These are phyloP conservation scores for Nicotiana noctiflora DNA, from an alignment of 257 asterid genomes.

Conservation along the genomic window DNA sequence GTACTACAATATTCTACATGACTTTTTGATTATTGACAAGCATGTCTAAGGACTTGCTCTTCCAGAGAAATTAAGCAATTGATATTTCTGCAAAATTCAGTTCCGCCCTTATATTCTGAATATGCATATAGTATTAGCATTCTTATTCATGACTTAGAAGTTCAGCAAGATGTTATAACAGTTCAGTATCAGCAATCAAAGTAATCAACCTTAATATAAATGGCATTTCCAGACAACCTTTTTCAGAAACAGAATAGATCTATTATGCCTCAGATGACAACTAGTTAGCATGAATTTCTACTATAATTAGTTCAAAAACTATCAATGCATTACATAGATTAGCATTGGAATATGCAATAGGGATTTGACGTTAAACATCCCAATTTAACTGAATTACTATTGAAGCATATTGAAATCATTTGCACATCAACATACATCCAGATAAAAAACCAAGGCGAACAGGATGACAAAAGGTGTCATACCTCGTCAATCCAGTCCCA, in stretches of 20 bases:
- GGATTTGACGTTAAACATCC: not conserved
- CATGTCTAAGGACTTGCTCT: not conserved
- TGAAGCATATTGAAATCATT: not conserved
- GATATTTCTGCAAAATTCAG: not conserved
- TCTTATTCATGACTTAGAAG: not conserved
- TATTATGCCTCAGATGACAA: not conserved
- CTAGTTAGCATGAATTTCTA: not conserved
- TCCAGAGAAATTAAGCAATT: not conserved
- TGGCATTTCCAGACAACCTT: not conserved
- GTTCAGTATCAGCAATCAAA: not conserved
- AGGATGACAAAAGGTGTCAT: not conserved
- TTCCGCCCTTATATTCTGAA: not conserved
- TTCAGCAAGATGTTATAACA: not conserved
- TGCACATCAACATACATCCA: not conserved
- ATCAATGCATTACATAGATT: not conserved
- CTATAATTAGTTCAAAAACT: not conserved
- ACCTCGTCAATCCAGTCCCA: constrained; percentile 72
- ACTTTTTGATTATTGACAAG: not conserved
- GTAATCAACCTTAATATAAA: not conserved
- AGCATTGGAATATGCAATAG: not conserved
- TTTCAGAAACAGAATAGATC: not conserved
- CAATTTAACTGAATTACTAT: not conserved
- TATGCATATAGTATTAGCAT: not conserved
- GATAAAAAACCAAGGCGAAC: not conserved
- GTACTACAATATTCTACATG: not conserved